These are phyloP conservation scores for Clonostachys rhizophaga DNA, from an alignment of 2,329 filamentous ascomycete genomes.

Conservation along the genomic window DNA sequence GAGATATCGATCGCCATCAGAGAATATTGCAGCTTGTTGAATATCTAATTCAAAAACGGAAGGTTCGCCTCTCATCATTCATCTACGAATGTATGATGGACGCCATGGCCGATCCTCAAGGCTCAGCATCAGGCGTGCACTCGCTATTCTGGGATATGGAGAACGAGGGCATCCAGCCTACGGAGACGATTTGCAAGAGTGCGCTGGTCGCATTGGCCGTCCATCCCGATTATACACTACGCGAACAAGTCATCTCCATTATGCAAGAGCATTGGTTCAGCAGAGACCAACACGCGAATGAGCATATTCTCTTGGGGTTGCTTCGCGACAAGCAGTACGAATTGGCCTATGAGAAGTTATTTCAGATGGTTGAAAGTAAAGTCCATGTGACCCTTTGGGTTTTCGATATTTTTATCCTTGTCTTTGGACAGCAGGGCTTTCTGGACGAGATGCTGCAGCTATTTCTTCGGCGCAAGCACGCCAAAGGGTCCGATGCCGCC, in stretches of 20 bases:
- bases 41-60: constrained; percentile 51
- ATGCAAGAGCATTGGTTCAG: constrained; percentile 67
- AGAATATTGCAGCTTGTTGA: constrained; percentile 41
- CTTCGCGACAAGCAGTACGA: constrained; percentile 82
- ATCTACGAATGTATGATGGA: constrained; percentile 74
- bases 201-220: constrained; percentile 70
- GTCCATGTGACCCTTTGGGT: constrained; percentile 65
- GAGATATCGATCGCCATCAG: constrained; percentile 4
- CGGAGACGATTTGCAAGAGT: constrained; percentile 65
- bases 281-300: constrained; percentile 50
- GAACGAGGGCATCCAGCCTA: constrained; percentile 52
- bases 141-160: constrained; percentile 71
- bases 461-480: constrained; percentile 48
- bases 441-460: constrained; percentile 72
- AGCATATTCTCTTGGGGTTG: constrained; percentile 67
- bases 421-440: constrained; percentile 67
- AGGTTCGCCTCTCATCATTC: constrained; percentile 47
- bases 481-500: constrained; percentile 25
- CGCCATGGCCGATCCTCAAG: constrained; percentile 62
- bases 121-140: constrained; percentile 60
- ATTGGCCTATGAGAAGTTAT: constrained; percentile 67
- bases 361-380: constrained; percentile 56
- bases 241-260: constrained; percentile 64
- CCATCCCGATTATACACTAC: constrained; percentile 80
- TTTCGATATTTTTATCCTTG: constrained; percentile 71